Evolutionary conservation across 2,329 filamentous ascomycete species (phyloP).

Genomic region (Beauveria sp.): DNA sequence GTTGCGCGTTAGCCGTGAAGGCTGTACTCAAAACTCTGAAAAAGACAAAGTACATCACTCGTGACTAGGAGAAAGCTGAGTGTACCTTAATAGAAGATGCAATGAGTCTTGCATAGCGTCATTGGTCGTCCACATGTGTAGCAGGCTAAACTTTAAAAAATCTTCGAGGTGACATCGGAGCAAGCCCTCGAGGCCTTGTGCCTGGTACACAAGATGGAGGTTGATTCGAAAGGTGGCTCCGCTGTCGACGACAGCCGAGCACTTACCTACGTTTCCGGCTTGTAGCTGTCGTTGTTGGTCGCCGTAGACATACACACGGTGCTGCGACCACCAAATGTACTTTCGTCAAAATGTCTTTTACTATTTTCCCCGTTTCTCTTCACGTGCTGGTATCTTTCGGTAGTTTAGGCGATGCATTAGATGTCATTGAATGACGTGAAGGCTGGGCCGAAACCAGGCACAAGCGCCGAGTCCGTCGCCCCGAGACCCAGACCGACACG

Average conservation of each 20-base stretch:
- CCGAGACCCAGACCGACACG: too few relatives aligned
- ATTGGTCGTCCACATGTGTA: background rate
- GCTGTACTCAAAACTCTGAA: background rate
- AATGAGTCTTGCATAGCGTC: background rate
- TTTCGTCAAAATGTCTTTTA: background rate
- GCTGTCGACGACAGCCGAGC: background rate
- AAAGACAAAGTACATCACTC: background rate
- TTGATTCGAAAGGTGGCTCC: background rate
- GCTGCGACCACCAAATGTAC: too few relatives aligned
- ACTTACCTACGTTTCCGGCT: background rate
- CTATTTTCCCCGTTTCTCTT: background rate
- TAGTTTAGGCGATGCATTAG: background rate
- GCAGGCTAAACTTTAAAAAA: background rate
- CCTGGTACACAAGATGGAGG: background rate
- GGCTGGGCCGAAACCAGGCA: too few relatives aligned
- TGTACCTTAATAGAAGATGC: background rate
- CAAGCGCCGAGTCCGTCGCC: too few relatives aligned
- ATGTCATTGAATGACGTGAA: background rate
- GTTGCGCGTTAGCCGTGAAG: background rate
- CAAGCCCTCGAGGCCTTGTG: background rate
- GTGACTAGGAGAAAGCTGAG: background rate
- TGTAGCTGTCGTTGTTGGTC: background rate
- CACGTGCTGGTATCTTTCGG: background rate
- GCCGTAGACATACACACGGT: background rate
- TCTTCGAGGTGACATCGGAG: background rate